Evolutionary conservation across 31 red algal species (phyloP), one percentile per base, ranked within the genome.

Genomic region (Endocladia muricata): DNA sequence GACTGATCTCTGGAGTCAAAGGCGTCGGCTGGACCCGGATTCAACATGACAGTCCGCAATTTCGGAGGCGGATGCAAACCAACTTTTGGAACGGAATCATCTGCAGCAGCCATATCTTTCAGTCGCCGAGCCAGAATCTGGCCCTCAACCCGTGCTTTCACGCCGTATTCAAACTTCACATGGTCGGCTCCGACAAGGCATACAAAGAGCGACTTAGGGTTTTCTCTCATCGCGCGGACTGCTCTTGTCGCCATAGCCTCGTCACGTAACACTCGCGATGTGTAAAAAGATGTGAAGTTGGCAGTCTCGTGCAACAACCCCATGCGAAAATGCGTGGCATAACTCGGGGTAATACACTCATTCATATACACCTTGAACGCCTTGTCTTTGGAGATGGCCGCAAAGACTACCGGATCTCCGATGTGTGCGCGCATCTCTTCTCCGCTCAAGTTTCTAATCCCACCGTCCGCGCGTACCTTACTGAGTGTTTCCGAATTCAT

Each of bases 111-210:
- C 42, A 30, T 55, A 41, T 39, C 43, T 11, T 1, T 35, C 1
- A 43, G 25, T 31, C 56, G 11, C 43, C 37, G 31, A 9, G 77
- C 74, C 37, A 41, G 13, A 1, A 79, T 41, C 65, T 69, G 85
- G 37, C 60, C 15, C 32, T 60, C 33, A 0, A 74, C 51, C 6
- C 85, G 38, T 17, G 58, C 68, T 19, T 76, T 61, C 39, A 81
- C 76, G 58, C 85, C 85, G 42, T 76, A 76, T 40, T 81, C 85
- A 73, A 89, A 89, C 59, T 89, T 79, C 60, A 89, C 76, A 63
- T 89, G 85, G 69, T 89, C 85, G 55, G 47, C 60, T 2, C 85
- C 85, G 15, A 81, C 34, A 17, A 89, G 68, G 15, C 76, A 79
- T 7, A 89, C 65, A 25, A 82, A 31, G 41, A 75, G 67, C 1